Percentiles rank a stretch among this genome's conserved stretches.
These are phyloP conservation scores for Penicillium oxalicum DNA, from an alignment of 2,329 filamentous ascomycete genomes.

Conservation along the genomic window DNA sequence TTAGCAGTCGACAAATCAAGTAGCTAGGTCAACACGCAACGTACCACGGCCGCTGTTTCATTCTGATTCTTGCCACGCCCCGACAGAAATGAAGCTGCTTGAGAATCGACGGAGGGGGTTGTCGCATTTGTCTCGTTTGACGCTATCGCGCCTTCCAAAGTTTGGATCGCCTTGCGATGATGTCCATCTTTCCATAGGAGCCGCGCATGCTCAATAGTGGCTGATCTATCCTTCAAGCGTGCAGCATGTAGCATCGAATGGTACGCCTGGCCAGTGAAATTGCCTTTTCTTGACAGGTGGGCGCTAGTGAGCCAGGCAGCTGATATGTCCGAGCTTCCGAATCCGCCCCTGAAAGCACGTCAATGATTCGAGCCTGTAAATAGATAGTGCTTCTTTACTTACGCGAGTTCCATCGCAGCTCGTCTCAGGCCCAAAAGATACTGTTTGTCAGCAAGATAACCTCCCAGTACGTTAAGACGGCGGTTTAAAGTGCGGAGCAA, in stretches of 20 bases:
- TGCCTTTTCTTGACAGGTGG: constrained; percentile 76
- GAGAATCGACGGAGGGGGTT: constrained; percentile 30
- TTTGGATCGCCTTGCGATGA: constrained; percentile 90
- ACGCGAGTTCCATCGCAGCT: constrained; percentile 75
- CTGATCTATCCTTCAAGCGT: constrained; percentile 74
- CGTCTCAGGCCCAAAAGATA: constrained; percentile 81
- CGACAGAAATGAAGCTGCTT: constrained; percentile 33
- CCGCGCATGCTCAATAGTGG: constrained; percentile 89
- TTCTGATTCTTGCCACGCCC: constrained; percentile 47
- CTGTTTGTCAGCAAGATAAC: constrained; percentile 87
- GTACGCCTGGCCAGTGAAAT: constrained; percentile 80
- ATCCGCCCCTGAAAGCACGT: constrained; percentile 44
- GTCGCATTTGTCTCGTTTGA: constrained; percentile 65
- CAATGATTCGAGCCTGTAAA: constrained; percentile 5
- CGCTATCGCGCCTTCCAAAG: constrained; percentile 77
- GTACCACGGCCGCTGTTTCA: constrained; percentile 42
- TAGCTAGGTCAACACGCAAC: not conserved
- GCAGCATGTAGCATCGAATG: constrained; percentile 88
- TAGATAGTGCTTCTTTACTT: not conserved
- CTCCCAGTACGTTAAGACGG: constrained; percentile 82
- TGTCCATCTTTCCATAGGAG: constrained; percentile 90
- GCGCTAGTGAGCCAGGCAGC: constrained; percentile 80
- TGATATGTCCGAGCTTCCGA: constrained; percentile 68
- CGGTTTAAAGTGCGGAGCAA: constrained; percentile 57
- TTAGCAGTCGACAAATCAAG: not conserved